Evolutionary conservation across 1,284 basidiomycete genomes (phyloP).

Genomic region (Cryptococcus sp.): DNA sequence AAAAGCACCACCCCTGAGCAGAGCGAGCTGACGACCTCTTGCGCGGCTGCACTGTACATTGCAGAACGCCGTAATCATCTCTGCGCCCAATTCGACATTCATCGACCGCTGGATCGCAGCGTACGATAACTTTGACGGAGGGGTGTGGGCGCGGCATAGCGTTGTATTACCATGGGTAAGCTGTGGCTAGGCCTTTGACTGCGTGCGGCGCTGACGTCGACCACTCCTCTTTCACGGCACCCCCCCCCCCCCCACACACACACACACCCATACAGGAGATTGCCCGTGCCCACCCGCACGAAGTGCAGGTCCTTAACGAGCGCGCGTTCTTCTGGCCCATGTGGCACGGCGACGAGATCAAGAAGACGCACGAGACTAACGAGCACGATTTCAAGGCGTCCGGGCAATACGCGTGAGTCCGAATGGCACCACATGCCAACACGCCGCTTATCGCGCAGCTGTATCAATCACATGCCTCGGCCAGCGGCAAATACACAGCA

Average conservation of each 20-base stretch:
- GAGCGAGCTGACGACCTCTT: neutral
- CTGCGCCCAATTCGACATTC: conserved; percentile 49
- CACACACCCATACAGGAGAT: conserved; percentile 34
- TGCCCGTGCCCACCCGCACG: conserved; percentile 47
- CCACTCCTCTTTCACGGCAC: neutral
- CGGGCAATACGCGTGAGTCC: conserved; percentile 48
- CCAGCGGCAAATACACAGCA: neutral
- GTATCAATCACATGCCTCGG: neutral
- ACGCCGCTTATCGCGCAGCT: too few relatives aligned
- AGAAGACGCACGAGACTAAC: conserved; percentile 39
- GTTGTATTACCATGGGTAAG: conserved; percentile 47
- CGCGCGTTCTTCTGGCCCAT: conserved; percentile 55
- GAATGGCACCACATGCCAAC: neutral
- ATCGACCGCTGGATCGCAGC: conserved; percentile 49
- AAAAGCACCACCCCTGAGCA: neutral
- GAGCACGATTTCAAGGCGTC: conserved; percentile 41
- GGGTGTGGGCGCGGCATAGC: conserved; percentile 50
- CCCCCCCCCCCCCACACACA: too few relatives aligned
- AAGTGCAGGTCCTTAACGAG: conserved; percentile 52
- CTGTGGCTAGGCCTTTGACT: neutral
- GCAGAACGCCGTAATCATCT: conserved; percentile 54
- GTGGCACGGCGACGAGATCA: conserved; percentile 48
- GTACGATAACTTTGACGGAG: conserved; percentile 50
- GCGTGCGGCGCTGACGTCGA: neutral
- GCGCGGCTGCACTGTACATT: conserved; percentile 1